A percentile compares a stretch with the other conserved stretches of the same genome.
phyloP scores from a whole-genome alignment of 257 asterid species.

The Scutellaria minor region DNA sequence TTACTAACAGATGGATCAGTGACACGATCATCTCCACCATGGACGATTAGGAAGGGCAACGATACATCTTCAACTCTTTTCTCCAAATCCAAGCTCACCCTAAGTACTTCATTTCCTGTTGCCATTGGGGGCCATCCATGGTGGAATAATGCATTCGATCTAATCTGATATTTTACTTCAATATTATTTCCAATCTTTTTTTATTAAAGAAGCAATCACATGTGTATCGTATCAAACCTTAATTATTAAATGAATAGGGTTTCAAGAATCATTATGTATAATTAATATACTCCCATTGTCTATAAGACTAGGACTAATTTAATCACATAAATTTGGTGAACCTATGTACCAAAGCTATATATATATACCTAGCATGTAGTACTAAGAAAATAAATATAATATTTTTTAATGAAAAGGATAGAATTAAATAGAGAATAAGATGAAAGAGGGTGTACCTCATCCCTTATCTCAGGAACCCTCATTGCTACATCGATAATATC shows the following conservation, averaged over 20 bases:
- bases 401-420: neutral
- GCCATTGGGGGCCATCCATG: slow-evolving; percentile 56
- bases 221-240: too few species aligned
- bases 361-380: too few species aligned
- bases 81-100: slow-evolving; percentile 58
- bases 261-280: too few species aligned
- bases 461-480: slow-evolving; percentile 51
- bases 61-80: slow-evolving; percentile 52
- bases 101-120: slow-evolving; percentile 44
- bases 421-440: neutral
- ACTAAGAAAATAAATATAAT: neutral
- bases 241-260: too few species aligned
- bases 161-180: slow-evolving; percentile 39
- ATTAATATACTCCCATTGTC: too few species aligned
- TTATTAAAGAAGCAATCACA: too few species aligned
- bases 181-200: neutral
- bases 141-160: slow-evolving; percentile 60
- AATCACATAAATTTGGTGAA: too few species aligned
- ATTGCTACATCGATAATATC: slow-evolving; percentile 55
- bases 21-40: slow-evolving; percentile 61
- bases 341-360: too few species aligned
- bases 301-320: too few species aligned
- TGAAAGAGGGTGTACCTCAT: slow-evolving; percentile 46
- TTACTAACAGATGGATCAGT: slow-evolving; percentile 53
- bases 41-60: slow-evolving; percentile 57